Percentiles rank a stretch among this genome's conserved stretches.
phyloP scores from a whole-genome alignment of 2,329 filamentous ascomycete genomes.

The Pseudogymnoascus sp. region DNA sequence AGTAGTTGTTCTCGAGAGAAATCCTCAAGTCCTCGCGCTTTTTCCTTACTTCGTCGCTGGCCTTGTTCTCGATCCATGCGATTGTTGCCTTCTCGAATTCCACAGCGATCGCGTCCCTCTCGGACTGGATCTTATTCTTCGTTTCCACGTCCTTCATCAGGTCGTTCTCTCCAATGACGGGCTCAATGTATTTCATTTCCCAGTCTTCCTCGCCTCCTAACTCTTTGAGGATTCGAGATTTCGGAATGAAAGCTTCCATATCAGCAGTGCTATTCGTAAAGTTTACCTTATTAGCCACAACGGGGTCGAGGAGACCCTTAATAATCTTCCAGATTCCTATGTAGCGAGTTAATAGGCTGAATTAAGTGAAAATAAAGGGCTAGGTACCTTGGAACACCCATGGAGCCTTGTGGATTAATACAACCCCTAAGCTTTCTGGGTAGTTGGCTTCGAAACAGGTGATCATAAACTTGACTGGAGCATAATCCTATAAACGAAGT shows the following conservation, averaged over 20 bases:
- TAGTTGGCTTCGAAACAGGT: slow-evolving; percentile 99
- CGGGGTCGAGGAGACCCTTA: slow-evolving; percentile 90
- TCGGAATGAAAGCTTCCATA: slow-evolving; percentile 68
- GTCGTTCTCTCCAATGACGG: slow-evolving; percentile 67
- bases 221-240: slow-evolving; percentile 67
- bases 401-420: slow-evolving; percentile 90
- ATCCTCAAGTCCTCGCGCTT: slow-evolving; percentile 57
- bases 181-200: slow-evolving; percentile 77
- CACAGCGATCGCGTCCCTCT: slow-evolving; percentile 59
- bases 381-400: slow-evolving; percentile 86
- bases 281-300: slow-evolving; percentile 88
- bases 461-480: slow-evolving; percentile 98
- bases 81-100: slow-evolving; percentile 70
- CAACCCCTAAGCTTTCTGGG: slow-evolving; percentile 81
- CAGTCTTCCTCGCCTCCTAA: slow-evolving; percentile 82
- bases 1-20: slow-evolving; percentile 69
- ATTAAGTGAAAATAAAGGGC: no score
- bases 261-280: slow-evolving; percentile 81
- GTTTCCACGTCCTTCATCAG: slow-evolving; percentile 60
- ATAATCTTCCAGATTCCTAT: slow-evolving; percentile 93
- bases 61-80: slow-evolving; percentile 60
- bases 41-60: slow-evolving; percentile 41
- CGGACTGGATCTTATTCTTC: slow-evolving; percentile 55
- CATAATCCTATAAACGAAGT: slow-evolving; percentile 61
- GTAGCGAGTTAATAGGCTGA: neutral